Base-by-base conservation (phyloP, 257 asterid species). In the Primulina huaijiensis region DNA sequence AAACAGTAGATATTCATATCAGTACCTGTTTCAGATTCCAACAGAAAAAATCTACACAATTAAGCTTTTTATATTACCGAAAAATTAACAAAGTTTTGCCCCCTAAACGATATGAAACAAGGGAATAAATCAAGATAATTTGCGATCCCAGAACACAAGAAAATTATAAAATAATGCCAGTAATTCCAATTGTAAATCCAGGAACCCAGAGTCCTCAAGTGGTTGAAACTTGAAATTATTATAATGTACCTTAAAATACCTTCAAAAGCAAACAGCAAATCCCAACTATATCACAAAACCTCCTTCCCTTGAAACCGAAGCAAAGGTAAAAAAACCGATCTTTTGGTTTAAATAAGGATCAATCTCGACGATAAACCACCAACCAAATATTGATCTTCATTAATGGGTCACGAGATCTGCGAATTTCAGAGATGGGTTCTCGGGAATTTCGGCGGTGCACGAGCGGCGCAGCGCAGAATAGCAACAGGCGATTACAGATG, bases 381-480 rank as follows among this genome's bases (percentile, higher is more conserved):
- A 29, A 20, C 20, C 11, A 23, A 11, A 43, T 38, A 6, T 30
- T 2, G 35, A n/a, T 46, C 19, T 76, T 57, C 29, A 72, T 14
- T 65, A 62, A 76, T 23, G 75, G 81, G 78, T 66, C 77, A 84
- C 76, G 89, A 88, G 87, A 83, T 81, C 76, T 70, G 87, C 72
- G 84, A 69, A 66, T 31, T 17, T 10, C 53, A 78, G 71, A 72
- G 75, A 74, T 70, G 81, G 77, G 37, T 40, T 76, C 68, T 75
- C 77, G 73, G 73, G 76, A 66, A 70, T 76, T 74, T 68, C 72
- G 71, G 79, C 84, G 75, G 83, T 84, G 80, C 85, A 85, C 82
- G 83, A 84, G 92, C 95, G 83, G 90, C 88, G 87, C 73, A 71
- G 73, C 71, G 16, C 82, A 78, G 77, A 72, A 68, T 60, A 59